phyloP scores from a whole-genome alignment of 352 stramenopile genomes.

The Phytophthora palmivora region DNA sequence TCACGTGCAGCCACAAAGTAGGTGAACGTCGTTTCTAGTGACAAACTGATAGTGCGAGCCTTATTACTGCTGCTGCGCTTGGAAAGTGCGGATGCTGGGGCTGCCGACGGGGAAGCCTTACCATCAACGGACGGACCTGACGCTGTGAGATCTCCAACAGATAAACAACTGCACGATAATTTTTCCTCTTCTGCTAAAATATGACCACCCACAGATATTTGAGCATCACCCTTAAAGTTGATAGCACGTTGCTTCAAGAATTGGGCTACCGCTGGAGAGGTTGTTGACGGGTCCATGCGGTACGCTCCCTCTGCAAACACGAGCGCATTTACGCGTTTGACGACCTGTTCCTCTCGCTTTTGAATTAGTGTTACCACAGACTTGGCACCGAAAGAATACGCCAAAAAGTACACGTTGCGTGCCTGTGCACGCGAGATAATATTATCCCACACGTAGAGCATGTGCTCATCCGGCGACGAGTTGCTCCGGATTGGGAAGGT shows the following conservation, averaged over 20 bases:
- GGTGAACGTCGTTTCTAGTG: conserved; percentile 74
- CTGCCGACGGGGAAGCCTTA: conserved; percentile 23
- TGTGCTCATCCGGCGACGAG: conserved; percentile 70
- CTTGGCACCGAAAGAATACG: conserved; percentile 78
- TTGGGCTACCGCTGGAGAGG: conserved; percentile 58
- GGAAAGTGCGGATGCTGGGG: conserved; percentile 40
- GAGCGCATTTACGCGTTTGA: conserved; percentile 61
- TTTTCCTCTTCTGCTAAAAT: conserved; percentile 64
- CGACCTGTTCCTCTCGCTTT: conserved; percentile 62
- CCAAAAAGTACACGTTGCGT: conserved; percentile 69
- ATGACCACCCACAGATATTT: conserved; percentile 53
- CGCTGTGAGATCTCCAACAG: conserved; percentile 58
- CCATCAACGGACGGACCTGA: conserved; percentile 24
- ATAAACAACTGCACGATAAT: conserved; percentile 71
- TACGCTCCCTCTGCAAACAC: conserved; percentile 80
- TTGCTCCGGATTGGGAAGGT: conserved; percentile 66
- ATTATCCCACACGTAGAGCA: conserved; percentile 80
- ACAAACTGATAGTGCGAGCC: conserved; percentile 76
- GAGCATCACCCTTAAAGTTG: conserved; percentile 75
- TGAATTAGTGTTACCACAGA: conserved; percentile 72
- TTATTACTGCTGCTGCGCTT: conserved; percentile 76
- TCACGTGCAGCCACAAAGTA: conserved; percentile 75
- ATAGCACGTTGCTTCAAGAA: conserved; percentile 73
- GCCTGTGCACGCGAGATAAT: conserved; percentile 68
- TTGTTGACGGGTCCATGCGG: conserved; percentile 56